phyloP scores from a whole-genome alignment of 2,329 filamentous ascomycete genomes.

The Epichloe gansuensis region DNA sequence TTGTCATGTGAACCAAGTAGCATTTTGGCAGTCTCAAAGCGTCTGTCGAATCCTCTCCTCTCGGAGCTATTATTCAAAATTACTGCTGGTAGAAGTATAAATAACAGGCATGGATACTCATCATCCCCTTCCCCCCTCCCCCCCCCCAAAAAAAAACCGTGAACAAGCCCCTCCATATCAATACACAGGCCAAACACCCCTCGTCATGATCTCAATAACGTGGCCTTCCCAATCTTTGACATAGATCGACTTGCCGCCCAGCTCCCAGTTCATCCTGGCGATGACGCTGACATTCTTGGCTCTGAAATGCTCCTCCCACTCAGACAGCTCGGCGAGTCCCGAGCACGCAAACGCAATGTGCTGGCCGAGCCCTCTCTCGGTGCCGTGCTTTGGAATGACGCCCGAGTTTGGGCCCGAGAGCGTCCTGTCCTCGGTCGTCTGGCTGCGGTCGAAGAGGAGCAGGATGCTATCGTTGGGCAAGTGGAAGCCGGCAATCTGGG shows the following conservation, averaged over 20 bases:
- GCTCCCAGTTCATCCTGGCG: background rate
- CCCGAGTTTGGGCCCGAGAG: background rate
- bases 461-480: background rate
- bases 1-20: too few species aligned
- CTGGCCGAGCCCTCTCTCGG: slow-evolving; percentile 3
- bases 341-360: slow-evolving; percentile 4
- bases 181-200: slow-evolving; percentile 3
- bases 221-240: slow-evolving; percentile 5
- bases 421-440: background rate
- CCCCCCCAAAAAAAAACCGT: too few species aligned
- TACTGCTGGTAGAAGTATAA: background rate
- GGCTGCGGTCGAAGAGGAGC: slow-evolving; percentile 1
- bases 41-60: too few species aligned
- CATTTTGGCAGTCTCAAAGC: too few species aligned
- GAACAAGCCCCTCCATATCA: background rate
- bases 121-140: too few species aligned
- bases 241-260: slow-evolving; percentile 1
- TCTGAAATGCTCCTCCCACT: slow-evolving; percentile 3
- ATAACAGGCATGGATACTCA: background rate
- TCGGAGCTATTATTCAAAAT: too few species aligned
- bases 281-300: background rate
- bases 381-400: slow-evolving; percentile 3
- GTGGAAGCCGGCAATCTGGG: background rate
- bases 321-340: background rate
- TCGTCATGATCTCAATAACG: slow-evolving; percentile 3